Evolutionary conservation across 371 early-diverging fungal genomes (phyloP), one percentile per base, ranked within the genome.

Genomic region (Mortierella sp.): DNA sequence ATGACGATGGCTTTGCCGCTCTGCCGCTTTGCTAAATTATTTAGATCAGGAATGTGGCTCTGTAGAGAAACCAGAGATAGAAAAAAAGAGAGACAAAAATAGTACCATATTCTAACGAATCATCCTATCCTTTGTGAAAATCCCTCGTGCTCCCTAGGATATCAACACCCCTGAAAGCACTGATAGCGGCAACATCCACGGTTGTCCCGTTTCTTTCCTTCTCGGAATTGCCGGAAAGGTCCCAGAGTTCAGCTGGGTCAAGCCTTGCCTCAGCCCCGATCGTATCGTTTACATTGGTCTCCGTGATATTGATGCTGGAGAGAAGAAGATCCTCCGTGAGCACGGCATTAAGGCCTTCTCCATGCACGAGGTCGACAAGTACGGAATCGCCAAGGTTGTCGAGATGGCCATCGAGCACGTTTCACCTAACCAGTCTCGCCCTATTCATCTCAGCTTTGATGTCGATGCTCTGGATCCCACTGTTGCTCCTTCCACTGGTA

Each of bases 391-490:
- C 62, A 89, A 91, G 70, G 94, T 98, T n/a, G 92, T 98, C 53
- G 96, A 97, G 61, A 94, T 96, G 94, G 97, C 97, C 42, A 75
- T 97, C 61, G 94, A 97, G 68, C 92, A 95, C 63, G 93, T 98
- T 70, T 93, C 94, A 75, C 93, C 92, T 35, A 88, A 93, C 66
- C 84, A 91, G 37, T 87, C 93, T 51, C 86, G 86, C 42, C 98
- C 99, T 34, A 93, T 98, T 73, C 98, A 97, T 82, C 85, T 97
- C 56, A 92, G 92, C 79, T 97, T 95, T 73, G 99, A 98, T 81
- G 97, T 98, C 19, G 99, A 98, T 85, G 98, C 95, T 10, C 86
- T 98, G 31, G 98, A 98, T 83, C 98, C 98, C 23, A 86, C 92
- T 5, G 96, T 97, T 23, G 97, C 97, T 15, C 98, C 98, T 32